Base-by-base conservation (phyloP, 768 basidiomycete species). In the Lactifluus pinguis region DNA sequence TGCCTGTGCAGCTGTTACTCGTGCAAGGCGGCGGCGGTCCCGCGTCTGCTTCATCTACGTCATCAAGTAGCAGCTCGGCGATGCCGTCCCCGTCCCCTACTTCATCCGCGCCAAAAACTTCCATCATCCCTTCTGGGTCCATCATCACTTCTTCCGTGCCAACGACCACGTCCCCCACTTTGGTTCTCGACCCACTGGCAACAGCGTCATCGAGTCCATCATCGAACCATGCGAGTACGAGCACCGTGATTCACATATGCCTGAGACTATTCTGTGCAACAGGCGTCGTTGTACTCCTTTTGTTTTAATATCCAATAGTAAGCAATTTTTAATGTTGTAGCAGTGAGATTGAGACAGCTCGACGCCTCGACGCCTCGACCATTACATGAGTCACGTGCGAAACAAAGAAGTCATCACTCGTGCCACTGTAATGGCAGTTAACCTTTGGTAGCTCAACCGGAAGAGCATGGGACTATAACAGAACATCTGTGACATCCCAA, bases 1-100 rank as follows among this genome's bases (percentile, higher is more conserved):
- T 15, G 8, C 2, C 60, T 13, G 38, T 4, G 11, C 30, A 17
- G 30, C 59, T 45, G 8, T 50, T 61, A 21, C 11, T 50, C 13
- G 60, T 61, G 2, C 48, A 61, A 41, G 60, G 60, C 19, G 60
- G 60, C 15, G 60, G 54, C 32, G 53, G 52, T 14, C 42, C 53
- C 3, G 34, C 30, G 4, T 38, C 51, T 9, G 45, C 7, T 15
- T 15, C 41, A 13, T 42, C 25, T 3, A 25, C 25, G 2, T 15
- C 45, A 9, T 30, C 55, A 13, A 9, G 8, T 3, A 21, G 19
- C 10, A 21, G 19, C 10, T 21, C 44, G 10, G 21, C 45, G 21
- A 10, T 25, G 2, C 21, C 45, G 10, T 17, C 53, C n/a, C 21
- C 59, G 14, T 53, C 59, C 6, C 6, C 29, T 32, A 15, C 29